Evolutionary conservation across 2,329 filamentous ascomycete genomes (phyloP).

Genomic region (Tothia fuscella): DNA sequence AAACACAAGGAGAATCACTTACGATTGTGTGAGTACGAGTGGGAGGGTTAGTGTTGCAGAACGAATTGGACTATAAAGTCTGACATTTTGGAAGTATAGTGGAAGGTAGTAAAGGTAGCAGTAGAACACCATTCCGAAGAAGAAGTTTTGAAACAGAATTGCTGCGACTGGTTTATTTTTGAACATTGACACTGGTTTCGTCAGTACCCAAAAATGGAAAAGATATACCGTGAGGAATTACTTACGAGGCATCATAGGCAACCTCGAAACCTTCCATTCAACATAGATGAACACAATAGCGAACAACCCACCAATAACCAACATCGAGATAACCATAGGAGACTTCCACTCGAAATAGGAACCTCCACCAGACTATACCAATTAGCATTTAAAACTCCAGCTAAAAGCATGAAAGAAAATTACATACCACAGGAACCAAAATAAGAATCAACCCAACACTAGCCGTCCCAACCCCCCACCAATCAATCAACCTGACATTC

Average conservation of each 20-base stretch:
- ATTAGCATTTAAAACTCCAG: conserved; percentile 27
- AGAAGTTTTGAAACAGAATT: conserved; percentile 46
- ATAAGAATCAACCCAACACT: conserved; percentile 47
- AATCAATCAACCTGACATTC: conserved; percentile 46
- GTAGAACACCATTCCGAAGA: conserved; percentile 50
- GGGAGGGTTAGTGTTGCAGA: conserved; percentile 42
- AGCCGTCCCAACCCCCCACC: conserved; percentile 42
- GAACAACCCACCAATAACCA: conserved; percentile 37
- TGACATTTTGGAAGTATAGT: conserved; percentile 49
- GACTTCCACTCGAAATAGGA: conserved; percentile 45
- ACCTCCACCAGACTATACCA: conserved; percentile 50
- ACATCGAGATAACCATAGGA: conserved; percentile 48
- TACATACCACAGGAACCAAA: conserved; percentile 52
- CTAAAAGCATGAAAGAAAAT: conserved; percentile 44
- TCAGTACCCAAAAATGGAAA: background rate
- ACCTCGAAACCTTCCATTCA: conserved; percentile 42
- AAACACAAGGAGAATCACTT: no score
- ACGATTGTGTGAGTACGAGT: conserved; percentile 38
- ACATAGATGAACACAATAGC: conserved; percentile 40
- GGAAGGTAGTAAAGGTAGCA: conserved; percentile 49
- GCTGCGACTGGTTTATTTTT: conserved; percentile 39
- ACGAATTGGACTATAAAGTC: conserved; percentile 30
- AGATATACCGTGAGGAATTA: background rate
- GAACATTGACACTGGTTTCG: conserved; percentile 38
- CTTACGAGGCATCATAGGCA: conserved; percentile 44